A percentile compares a stretch with the other conserved stretches of the same genome.
Evolutionary conservation across 768 basidiomycete species (phyloP).

Genomic region (Kwoniella bestiolae): DNA sequence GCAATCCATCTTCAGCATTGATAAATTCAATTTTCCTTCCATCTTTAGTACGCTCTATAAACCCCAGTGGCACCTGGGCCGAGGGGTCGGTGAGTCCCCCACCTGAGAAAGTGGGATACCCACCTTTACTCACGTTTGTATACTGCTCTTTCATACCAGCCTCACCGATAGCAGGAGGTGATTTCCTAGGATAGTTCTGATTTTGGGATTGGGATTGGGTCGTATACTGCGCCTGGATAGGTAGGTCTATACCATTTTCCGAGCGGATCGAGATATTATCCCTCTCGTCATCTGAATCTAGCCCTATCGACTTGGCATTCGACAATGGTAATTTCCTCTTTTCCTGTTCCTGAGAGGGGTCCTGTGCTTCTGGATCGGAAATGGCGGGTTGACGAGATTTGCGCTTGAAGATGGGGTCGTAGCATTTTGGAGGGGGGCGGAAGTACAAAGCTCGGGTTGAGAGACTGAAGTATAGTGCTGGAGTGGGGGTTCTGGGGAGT

Average conservation of each 20-base stretch:
- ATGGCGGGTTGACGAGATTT: neutral
- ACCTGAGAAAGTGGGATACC: constrained; percentile 49
- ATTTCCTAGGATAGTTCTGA: no score
- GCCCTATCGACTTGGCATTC: constrained; percentile 29
- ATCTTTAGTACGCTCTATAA: constrained; percentile 27
- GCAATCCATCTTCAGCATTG: neutral
- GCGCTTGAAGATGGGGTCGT: constrained; percentile 17
- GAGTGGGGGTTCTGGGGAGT: constrained; percentile 36
- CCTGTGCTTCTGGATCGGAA: neutral
- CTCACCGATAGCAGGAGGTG: no score
- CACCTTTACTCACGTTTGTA: constrained; percentile 39
- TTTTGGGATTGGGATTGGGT: no score
- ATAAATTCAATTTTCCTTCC: constrained; percentile 28
- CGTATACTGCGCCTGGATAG: neutral
- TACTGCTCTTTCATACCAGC: neutral
- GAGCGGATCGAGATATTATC: neutral
- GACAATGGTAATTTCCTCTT: constrained; percentile 12
- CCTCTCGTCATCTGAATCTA: constrained; percentile 16
- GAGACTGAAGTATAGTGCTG: constrained; percentile 40
- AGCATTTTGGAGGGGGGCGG: constrained; percentile 29
- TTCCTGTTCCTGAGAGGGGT: neutral
- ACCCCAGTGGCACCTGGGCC: constrained; percentile 39
- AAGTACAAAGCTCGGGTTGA: constrained; percentile 31
- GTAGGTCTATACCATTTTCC: neutral
- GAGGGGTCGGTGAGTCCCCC: constrained; percentile 32